phyloP scores from a whole-genome alignment of 2,329 filamentous ascomycete genomes.

The Ceratocystis albifundus region DNA sequence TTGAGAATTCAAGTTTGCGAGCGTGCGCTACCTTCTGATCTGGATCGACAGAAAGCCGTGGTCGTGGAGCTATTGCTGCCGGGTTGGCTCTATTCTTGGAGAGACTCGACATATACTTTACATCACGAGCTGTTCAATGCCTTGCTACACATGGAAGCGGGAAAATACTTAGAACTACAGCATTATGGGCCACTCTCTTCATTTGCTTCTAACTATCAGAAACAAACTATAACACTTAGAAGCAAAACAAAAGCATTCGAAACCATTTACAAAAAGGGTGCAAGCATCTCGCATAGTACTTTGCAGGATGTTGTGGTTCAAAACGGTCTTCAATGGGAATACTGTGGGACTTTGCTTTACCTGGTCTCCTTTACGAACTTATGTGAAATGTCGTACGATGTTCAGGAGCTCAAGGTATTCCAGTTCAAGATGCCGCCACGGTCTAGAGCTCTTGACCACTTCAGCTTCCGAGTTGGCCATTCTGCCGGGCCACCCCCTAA shows the following conservation, averaged over 20 bases:
- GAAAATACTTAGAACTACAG: conserved; percentile 30
- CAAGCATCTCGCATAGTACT: conserved; percentile 26
- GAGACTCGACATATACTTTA: background rate
- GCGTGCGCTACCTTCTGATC: conserved; percentile 40
- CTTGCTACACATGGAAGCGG: too few relatives aligned
- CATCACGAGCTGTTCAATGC: conserved; percentile 28
- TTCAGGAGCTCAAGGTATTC: conserved; percentile 29
- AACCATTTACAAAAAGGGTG: too few relatives aligned
- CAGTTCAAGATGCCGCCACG: conserved; percentile 33
- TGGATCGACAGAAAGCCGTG: conserved; percentile 32
- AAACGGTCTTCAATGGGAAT: conserved; percentile 35
- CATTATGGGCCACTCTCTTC: background rate
- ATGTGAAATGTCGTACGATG: too few relatives aligned
- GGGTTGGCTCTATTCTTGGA: background rate
- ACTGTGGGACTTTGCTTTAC: too few relatives aligned
- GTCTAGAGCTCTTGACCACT: conserved; percentile 31
- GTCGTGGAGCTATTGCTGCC: conserved; percentile 44
- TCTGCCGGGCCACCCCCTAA: conserved; percentile 33
- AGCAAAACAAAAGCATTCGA: conserved; percentile 32
- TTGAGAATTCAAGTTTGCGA: conserved; percentile 42
- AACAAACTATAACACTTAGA: conserved; percentile 24
- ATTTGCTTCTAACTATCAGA: background rate
- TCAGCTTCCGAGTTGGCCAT: conserved; percentile 29
- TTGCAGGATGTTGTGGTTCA: conserved; percentile 34
- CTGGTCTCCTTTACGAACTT: too few relatives aligned